Percentiles rank a stretch among this genome's conserved stretches.
Evolutionary conservation across 306 rosid species (phyloP).

Genomic region (Herpetospermum pedunculosum): DNA sequence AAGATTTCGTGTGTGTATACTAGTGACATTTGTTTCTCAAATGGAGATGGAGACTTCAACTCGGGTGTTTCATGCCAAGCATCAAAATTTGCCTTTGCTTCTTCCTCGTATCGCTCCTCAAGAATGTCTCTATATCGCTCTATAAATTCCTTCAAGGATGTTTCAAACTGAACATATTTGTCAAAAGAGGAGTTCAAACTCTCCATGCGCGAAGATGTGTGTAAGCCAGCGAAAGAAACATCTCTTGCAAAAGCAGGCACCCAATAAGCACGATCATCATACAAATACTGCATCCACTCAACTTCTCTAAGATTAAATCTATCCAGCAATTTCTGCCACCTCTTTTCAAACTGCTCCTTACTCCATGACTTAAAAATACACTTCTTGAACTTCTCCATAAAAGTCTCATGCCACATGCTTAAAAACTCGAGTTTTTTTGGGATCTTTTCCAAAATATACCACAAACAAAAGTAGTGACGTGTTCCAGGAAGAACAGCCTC

Average conservation of each 20-base stretch:
- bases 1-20: constrained; percentile 10
- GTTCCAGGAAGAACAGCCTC: constrained; percentile 14
- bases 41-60: constrained; percentile 19
- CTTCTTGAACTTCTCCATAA: constrained; percentile 16
- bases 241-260: constrained; percentile 10
- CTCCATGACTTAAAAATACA: constrained; percentile 14
- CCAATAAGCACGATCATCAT: constrained; percentile 13
- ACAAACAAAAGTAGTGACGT: constrained; percentile 15
- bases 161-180: constrained; percentile 13
- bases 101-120: constrained; percentile 13
- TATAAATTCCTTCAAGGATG: constrained; percentile 15
- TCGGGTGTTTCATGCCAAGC: constrained; percentile 19
- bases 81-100: constrained; percentile 18
- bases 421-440: constrained; percentile 7
- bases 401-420: constrained; percentile 13
- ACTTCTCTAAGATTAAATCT: constrained; percentile 12
- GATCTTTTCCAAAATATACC: constrained; percentile 10
- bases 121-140: constrained; percentile 10
- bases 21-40: constrained; percentile 17
- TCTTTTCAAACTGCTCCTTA: constrained; percentile 11
- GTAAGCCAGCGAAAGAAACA: constrained; percentile 17
- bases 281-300: constrained; percentile 15
- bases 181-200: constrained; percentile 13
- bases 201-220: constrained; percentile 5
- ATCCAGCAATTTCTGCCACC: constrained; percentile 13